Evolutionary conservation across 177 flowering plant genomes (phyloP).

Genomic region (Vitis hybrid): DNA sequence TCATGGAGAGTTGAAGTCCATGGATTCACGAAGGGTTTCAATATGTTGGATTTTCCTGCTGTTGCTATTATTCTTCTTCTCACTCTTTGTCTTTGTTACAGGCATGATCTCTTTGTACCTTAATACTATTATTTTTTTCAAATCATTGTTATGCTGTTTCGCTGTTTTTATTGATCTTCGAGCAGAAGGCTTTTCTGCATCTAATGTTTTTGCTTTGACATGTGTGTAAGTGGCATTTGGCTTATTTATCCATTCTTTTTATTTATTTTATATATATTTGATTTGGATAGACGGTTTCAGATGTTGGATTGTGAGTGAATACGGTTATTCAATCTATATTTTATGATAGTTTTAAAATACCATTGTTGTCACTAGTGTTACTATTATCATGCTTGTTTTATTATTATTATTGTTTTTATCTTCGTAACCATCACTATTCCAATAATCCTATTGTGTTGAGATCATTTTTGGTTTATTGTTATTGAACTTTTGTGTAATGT

Average conservation of each 20-base stretch:
- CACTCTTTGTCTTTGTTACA: constrained; percentile 69
- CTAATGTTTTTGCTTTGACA: constrained; percentile 1
- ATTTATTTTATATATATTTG: no score
- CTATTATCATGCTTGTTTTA: not conserved
- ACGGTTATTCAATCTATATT: not conserved
- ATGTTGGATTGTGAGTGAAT: no score
- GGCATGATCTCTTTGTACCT: constrained; percentile 35
- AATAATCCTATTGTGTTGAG: not conserved
- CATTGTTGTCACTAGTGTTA: not conserved
- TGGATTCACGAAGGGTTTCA: constrained; percentile 55
- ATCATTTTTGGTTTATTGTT: not conserved
- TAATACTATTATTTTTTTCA: not conserved
- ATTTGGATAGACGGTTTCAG: no score
- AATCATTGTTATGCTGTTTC: not conserved
- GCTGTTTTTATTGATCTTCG: not conserved
- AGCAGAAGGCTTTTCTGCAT: not conserved
- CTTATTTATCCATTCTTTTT: not conserved
- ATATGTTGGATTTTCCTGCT: constrained; percentile 78
- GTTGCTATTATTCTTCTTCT: constrained; percentile 71
- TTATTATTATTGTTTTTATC: not conserved
- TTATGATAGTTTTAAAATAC: not conserved
- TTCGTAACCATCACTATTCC: not conserved
- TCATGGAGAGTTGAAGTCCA: constrained; percentile 71
- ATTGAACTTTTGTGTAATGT: not conserved
- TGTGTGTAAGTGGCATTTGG: constrained; percentile 16